Base-by-base conservation (phyloP, 2,329 filamentous ascomycete genomes). In the Fusarium cicatricum region DNA sequence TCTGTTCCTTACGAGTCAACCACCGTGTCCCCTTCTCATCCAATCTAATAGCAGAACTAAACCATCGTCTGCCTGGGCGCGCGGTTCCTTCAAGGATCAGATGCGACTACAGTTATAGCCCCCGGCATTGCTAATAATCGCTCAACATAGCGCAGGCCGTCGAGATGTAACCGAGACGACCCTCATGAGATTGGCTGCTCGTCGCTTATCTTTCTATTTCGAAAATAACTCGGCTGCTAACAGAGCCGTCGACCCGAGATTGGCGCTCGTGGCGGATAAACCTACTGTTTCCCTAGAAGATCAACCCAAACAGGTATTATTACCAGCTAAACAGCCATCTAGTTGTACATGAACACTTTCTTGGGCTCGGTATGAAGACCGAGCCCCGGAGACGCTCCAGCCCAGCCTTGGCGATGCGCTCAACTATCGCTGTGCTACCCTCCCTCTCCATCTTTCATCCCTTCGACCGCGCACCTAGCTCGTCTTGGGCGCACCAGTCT, bases 1-100 rank as follows among this genome's bases (percentile, higher is more conserved):
- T 58, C 55, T 60, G 42, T 56, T 51, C 52, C 49, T 34, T 32
- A 38, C 45, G 38, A 50, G 38, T 55, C 42, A 51, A 54, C 49
- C 49, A 40, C 49, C 47, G 26, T 44, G 31, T 44, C 45, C 49
- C 45, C 16, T 17, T 36, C 34, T 52, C 32, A 36, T 56, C 58
- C 59, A 60, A 57, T 62, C 52, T 62, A 17, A 60, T 49, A 21
- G 23, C 52, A 52, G 58, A 28, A 45, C 49, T 54, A 26, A 21
- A 39, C 34, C 52, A 60, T 54, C 26, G 34, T 41, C 33, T 50
- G 26, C 40, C 55, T 50, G 43, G 42, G 34, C 23, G 44, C 32
- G 48, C 44, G 48, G 48, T 51, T 62, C 50, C 38, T 29, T 23
- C 14, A 39, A 40, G 41, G 37, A 52, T 23, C 31, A 23, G 46